A percentile compares a stretch with the other conserved stretches of the same genome.
Evolutionary conservation across 768 basidiomycete species (phyloP).

Genomic region (Collybiopsis luxurians): DNA sequence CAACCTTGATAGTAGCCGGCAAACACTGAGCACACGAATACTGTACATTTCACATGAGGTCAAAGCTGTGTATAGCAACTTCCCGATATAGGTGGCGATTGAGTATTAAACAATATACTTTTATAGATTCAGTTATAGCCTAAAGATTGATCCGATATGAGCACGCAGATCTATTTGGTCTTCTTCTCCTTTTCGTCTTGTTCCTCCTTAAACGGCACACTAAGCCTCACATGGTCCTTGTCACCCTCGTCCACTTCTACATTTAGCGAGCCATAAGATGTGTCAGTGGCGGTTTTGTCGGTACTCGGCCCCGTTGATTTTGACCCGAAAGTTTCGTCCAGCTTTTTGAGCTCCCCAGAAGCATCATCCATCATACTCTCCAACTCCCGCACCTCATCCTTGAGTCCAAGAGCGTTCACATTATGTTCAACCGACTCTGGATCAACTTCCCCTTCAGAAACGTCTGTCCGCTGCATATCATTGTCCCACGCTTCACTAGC

Average conservation of each 20-base stretch:
- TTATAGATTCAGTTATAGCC: too few relatives aligned
- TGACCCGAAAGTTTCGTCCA: background rate
- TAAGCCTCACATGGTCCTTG: constrained; percentile 1
- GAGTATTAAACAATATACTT: too few relatives aligned
- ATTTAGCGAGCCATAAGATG: background rate
- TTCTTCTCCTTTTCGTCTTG: background rate
- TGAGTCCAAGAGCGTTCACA: background rate
- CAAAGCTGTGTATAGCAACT: too few relatives aligned
- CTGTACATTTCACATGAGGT: too few relatives aligned
- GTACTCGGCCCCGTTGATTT: too few relatives aligned
- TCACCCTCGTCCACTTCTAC: background rate
- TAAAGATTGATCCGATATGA: too few relatives aligned
- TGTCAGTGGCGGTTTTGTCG: background rate
- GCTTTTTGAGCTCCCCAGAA: background rate
- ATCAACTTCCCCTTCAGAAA: background rate
- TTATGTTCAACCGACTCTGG: background rate
- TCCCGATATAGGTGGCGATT: too few relatives aligned
- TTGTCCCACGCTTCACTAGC: constrained; percentile 5
- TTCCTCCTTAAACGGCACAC: constrained; percentile 1
- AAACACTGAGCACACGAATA: too few relatives aligned
- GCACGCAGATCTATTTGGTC: background rate
- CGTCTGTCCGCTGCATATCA: background rate
- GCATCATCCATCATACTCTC: constrained; percentile 2
- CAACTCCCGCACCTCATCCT: background rate
- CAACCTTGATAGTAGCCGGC: too few relatives aligned